These are phyloP conservation scores for Meyerozyma carpophila DNA, from an alignment of 1,139 yeast genomes.

Conservation along the genomic window DNA sequence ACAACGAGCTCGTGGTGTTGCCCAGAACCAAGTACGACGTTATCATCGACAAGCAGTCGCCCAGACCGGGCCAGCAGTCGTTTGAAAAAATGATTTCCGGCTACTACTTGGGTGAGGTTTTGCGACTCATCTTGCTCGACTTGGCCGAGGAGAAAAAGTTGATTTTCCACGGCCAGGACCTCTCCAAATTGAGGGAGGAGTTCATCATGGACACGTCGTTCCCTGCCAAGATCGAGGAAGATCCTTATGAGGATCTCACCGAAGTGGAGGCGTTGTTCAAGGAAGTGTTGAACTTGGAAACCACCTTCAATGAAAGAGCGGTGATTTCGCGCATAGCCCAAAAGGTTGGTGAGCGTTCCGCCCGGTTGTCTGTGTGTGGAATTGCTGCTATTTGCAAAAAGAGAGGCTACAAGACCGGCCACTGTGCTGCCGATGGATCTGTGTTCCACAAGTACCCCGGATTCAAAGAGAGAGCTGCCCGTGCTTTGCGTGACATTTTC, in stretches of 20 bases:
- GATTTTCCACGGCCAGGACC: slow-evolving; percentile 66
- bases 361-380: slow-evolving; percentile 91
- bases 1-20: slow-evolving; percentile 75
- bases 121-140: slow-evolving; percentile 77
- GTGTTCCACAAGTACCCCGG: slow-evolving; percentile 91
- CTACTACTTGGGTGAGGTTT: slow-evolving; percentile 87
- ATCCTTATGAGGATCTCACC: slow-evolving; percentile 79
- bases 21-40: slow-evolving; percentile 91
- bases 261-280: slow-evolving; percentile 69
- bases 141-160: slow-evolving; percentile 54
- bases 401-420: slow-evolving; percentile 72
- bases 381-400: slow-evolving; percentile 91
- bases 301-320: slow-evolving; percentile 77
- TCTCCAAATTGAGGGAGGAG: slow-evolving; percentile 48
- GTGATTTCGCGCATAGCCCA: slow-evolving; percentile 80
- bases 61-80: slow-evolving; percentile 94
- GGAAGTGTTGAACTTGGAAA: slow-evolving; percentile 50
- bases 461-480: slow-evolving; percentile 84
- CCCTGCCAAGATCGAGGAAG: slow-evolving; percentile 84
- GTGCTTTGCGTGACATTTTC: slow-evolving; percentile 83
- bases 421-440: slow-evolving; percentile 97
- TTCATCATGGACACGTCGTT: slow-evolving; percentile 85
- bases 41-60: slow-evolving; percentile 75
- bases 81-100: slow-evolving; percentile 98
- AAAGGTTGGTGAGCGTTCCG: slow-evolving; percentile 86